Evolutionary conservation across 495 filamentous ascomycete genomes (phyloP).

Genomic region (Copromyces sp.): DNA sequence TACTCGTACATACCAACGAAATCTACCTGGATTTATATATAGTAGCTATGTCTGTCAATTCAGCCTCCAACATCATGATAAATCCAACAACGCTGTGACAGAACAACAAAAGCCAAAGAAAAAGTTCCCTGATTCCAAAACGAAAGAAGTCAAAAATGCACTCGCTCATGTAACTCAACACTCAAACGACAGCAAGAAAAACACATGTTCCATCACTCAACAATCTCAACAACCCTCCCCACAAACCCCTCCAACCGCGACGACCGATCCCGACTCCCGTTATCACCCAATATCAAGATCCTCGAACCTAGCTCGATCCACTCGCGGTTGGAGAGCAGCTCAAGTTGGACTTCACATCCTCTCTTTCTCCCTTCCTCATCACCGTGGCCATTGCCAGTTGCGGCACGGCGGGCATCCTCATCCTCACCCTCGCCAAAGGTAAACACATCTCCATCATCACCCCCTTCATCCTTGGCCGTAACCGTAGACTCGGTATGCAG

Average conservation of each 20-base stretch:
- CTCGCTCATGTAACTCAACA: not conserved
- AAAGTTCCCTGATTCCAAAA: too few species aligned
- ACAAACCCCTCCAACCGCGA: constrained; percentile 57
- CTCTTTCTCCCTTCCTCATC: constrained; percentile 24
- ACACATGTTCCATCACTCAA: constrained; percentile 24
- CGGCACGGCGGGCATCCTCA: constrained; percentile 19
- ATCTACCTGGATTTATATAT: too few species aligned
- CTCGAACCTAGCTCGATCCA: constrained; percentile 76
- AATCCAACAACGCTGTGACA: too few species aligned
- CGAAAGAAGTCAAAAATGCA: not conserved
- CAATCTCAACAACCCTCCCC: constrained; percentile 48
- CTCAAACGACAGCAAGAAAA: not conserved
- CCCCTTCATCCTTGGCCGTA: too few species aligned
- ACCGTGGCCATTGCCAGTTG: constrained; percentile 5
- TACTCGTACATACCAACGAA: too few species aligned
- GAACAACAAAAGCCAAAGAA: too few species aligned
- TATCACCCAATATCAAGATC: constrained; percentile 55
- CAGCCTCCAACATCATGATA: too few species aligned
- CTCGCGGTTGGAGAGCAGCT: constrained; percentile 64
- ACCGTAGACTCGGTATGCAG: too few species aligned
- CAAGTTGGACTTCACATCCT: constrained; percentile 58
- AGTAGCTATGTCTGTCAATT: too few species aligned
- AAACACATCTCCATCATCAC: not conserved
- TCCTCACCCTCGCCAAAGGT: constrained; percentile 5
- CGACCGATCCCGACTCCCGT: constrained; percentile 43